These are phyloP conservation scores for Tylopilus sp. DNA, from an alignment of 1,284 basidiomycete species.

Conservation along the genomic window DNA sequence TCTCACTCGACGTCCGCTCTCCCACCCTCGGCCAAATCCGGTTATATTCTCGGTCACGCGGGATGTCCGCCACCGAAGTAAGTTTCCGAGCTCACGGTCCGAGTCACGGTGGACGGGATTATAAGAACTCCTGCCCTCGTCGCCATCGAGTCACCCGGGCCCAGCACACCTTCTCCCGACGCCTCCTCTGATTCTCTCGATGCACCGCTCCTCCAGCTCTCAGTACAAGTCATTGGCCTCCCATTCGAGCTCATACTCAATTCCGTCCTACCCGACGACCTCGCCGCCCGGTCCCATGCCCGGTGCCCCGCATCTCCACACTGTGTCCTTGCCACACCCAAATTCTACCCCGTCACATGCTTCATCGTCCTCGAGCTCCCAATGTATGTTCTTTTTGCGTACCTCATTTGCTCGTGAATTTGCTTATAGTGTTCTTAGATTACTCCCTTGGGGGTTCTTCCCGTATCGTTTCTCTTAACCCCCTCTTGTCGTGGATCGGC, in stretches of 20 bases:
- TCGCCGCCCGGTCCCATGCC: slow-evolving; percentile 24
- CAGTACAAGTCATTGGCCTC: slow-evolving; percentile 24
- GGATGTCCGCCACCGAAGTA: slow-evolving; percentile 11
- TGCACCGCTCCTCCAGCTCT: slow-evolving; percentile 19
- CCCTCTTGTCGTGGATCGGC: slow-evolving; percentile 24
- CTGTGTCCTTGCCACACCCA: slow-evolving; percentile 32
- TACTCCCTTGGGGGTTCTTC: slow-evolving; percentile 8
- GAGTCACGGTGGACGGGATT: slow-evolving; percentile 14
- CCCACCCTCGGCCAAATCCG: slow-evolving; percentile 24
- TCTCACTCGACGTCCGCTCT: slow-evolving; percentile 22
- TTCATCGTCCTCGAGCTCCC: slow-evolving; percentile 15
- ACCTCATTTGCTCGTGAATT: not conserved
- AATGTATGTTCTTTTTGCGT: slow-evolving; percentile 11
- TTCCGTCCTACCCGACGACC: slow-evolving; percentile 12
- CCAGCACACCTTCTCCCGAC: slow-evolving; percentile 13
- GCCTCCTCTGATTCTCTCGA: slow-evolving; percentile 8
- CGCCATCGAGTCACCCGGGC: slow-evolving; percentile 20
- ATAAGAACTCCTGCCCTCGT: slow-evolving; percentile 24
- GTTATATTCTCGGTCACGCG: slow-evolving; percentile 19
- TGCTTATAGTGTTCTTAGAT: slow-evolving; percentile 15
- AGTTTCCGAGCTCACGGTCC: slow-evolving; percentile 20
- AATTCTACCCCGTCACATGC: slow-evolving; percentile 22
- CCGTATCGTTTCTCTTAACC: slow-evolving; percentile 25
- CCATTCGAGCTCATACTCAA: not conserved
- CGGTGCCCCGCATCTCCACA: slow-evolving; percentile 23